Conservation (phyloP, 768 basidiomycete genomes). For the Suillus luteus region DNA sequence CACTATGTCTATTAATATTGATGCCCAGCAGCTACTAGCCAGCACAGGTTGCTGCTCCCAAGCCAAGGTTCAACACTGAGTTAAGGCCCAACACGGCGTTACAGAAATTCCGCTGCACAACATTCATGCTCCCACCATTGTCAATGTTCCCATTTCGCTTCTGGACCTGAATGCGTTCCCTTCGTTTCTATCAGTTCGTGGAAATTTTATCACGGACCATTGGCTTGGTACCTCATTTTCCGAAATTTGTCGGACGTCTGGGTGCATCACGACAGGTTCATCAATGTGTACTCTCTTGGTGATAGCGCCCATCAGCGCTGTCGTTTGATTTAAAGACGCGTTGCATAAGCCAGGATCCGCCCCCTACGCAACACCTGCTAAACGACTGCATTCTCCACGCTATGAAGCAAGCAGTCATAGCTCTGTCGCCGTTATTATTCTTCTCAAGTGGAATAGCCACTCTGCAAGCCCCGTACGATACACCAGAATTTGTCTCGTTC, state of each 20-base stretch:
- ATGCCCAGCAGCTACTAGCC: not conserved
- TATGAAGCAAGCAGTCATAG: not conserved
- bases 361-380: not conserved
- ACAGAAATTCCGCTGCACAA: not conserved
- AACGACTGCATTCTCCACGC: not conserved
- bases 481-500: slow-evolving; percentile 3
- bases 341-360: not conserved
- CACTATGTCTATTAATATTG: not conserved
- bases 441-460: not conserved
- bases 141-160: not conserved
- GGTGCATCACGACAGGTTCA: not conserved
- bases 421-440: not conserved
- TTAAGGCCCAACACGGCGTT: not conserved
- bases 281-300: not conserved
- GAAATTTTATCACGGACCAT: not conserved
- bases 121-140: not conserved
- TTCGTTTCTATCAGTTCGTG: not conserved
- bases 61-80: not conserved
- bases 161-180: not conserved
- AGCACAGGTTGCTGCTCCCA: not conserved
- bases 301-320: not conserved
- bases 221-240: not conserved
- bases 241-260: not conserved
- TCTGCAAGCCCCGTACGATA: slow-evolving; percentile 6
- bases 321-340: not conserved